phyloP scores from a whole-genome alignment of 2,329 filamentous ascomycete species.

The Trichoderma koningii region DNA sequence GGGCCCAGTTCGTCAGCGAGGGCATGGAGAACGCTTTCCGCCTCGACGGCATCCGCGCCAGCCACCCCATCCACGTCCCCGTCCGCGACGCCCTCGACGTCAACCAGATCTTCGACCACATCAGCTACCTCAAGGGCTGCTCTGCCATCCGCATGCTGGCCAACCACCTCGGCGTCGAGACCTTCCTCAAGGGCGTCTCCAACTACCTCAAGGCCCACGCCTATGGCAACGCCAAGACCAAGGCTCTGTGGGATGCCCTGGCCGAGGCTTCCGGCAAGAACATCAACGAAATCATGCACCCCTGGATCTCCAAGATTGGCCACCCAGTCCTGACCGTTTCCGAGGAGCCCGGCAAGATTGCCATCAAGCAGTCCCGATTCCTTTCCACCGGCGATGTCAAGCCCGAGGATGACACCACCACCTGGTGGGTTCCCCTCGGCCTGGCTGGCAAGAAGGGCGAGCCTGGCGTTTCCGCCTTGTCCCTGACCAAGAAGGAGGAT shows the following conservation, averaged over 20 bases:
- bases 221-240: constrained; percentile 88
- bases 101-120: constrained; percentile 96
- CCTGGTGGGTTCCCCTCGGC: constrained; percentile 93
- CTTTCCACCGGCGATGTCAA: constrained; percentile 88
- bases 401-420: constrained; percentile 85
- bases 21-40: constrained; percentile 88
- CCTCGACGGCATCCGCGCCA: constrained; percentile 85
- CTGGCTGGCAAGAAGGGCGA: constrained; percentile 74
- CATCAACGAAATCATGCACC: constrained; percentile 83
- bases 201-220: constrained; percentile 86
- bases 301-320: constrained; percentile 94
- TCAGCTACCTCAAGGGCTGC: constrained; percentile 95
- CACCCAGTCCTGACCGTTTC: constrained; percentile 87
- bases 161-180: constrained; percentile 81
- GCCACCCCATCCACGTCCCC: constrained; percentile 93
- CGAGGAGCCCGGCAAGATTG: constrained; percentile 81
- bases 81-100: constrained; percentile 93
- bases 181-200: constrained; percentile 86
- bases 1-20: constrained; percentile 96
- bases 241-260: constrained; percentile 86
- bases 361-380: constrained; percentile 84
- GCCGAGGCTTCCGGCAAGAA: constrained; percentile 86
- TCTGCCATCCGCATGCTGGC: constrained; percentile 97
- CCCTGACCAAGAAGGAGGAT: constrained; percentile 74
- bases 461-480: constrained; percentile 62